These are phyloP conservation scores for Rosa multiflora DNA, from an alignment of 306 rosid genomes.

Conservation along the genomic window DNA sequence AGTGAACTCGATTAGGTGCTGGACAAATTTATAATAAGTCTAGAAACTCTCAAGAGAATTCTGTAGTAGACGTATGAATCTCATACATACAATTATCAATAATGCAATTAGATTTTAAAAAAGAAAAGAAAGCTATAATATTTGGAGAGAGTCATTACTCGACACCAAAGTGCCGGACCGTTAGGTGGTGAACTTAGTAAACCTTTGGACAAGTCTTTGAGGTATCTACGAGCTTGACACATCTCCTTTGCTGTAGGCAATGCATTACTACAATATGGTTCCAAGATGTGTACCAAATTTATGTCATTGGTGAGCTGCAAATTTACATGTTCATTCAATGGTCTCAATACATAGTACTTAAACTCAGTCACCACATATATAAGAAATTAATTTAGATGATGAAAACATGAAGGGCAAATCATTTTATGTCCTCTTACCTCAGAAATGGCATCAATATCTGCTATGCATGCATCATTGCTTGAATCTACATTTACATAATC, in stretches of 20 bases:
- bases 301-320: conserved; percentile 21
- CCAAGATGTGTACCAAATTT: conserved; percentile 15
- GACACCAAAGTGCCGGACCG: conserved; percentile 21
- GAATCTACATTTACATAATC: conserved; percentile 16
- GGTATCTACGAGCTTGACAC: not conserved
- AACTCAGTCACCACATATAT: too few species aligned
- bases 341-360: not conserved
- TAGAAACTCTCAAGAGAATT: too few species aligned
- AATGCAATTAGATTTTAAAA: too few species aligned
- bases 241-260: conserved; percentile 11
- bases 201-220: conserved; percentile 1
- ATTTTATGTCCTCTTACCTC: not conserved
- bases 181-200: conserved; percentile 1
- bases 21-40: too few species aligned
- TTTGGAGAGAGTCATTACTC: not conserved
- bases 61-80: too few species aligned
- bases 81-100: too few species aligned
- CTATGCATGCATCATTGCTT: conserved; percentile 13
- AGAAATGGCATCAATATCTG: conserved; percentile 10
- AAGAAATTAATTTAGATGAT: not conserved
- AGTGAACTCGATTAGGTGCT: not conserved
- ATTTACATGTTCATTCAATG: too few species aligned
- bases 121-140: too few species aligned
- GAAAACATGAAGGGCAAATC: not conserved
- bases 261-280: conserved; percentile 18